Base-by-base conservation (phyloP, 1,284 basidiomycete genomes). In the Cystobasidium pallidum region DNA sequence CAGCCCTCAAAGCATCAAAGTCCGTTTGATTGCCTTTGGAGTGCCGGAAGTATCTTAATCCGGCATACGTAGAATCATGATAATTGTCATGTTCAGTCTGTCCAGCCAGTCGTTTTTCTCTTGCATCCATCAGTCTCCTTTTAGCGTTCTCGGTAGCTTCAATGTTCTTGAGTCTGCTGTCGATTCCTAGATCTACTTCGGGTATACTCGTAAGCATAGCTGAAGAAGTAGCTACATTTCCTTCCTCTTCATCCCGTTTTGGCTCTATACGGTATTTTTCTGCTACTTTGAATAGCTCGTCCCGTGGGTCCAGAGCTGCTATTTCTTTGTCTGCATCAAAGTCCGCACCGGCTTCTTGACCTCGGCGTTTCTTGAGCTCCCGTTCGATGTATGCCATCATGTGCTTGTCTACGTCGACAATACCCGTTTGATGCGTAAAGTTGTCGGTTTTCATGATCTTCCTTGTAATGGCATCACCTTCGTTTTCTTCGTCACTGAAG, bases 321-420 rank as follows among this genome's bases (percentile, higher is more conserved):
- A 74, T 39, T 82, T 19, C 79, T 34, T 84, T 82, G 55, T 81
- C 78, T 32, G 84, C 82, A 19, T 84, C 78, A n/a, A 75, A 32
- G n/a, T 73, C 72, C 11, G 81, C 83, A 11, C 87, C 85, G 10
- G 77, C 75, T 28, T 82, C 83, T 21, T 85, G 84, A 62, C 85
- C 86, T 75, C 87, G 86, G n/a, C 88, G 88, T 58, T 91, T 86
- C 78, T 86, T 88, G 78, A 99, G 85, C 80, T 97, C 96, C 78
- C 90, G 87, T 79, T 98, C 95, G 70, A 98, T 98, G 78, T 95
- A 98, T 1, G 89, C 91, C 91, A 98, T 94, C 94, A 98, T 98
- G 80, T 98, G 95, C 79, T 96, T 97, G 83, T 99, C 94, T 6
- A 97, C 93, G 79, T 97, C 94, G 13, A 98, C 85, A 1, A 88